Conservation (phyloP, 208 protist genomes). For the Acanthamoeba divionensis region DNA sequence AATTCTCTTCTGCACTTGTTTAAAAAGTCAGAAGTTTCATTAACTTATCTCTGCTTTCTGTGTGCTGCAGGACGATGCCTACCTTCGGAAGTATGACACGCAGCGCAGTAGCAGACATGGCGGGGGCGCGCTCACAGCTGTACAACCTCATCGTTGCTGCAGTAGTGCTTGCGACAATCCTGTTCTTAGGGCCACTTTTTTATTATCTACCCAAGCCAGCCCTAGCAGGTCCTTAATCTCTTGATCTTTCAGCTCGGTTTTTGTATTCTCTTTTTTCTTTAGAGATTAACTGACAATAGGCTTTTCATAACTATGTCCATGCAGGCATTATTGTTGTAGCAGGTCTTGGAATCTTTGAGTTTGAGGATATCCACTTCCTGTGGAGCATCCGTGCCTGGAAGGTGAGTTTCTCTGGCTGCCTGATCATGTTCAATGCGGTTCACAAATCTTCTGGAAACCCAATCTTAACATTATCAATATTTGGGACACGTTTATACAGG, state of each 20-base stretch:
- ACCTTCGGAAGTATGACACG: conserved; percentile 45
- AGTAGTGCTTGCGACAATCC: not conserved
- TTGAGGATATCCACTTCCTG: not conserved
- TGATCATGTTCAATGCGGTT: too few species aligned
- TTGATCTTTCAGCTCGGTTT: too few species aligned
- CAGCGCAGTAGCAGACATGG: conserved; percentile 60
- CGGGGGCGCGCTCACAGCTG: conserved; percentile 33
- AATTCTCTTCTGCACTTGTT: too few species aligned
- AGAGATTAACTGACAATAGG: too few species aligned
- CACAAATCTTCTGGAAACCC: too few species aligned
- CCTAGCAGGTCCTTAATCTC: too few species aligned
- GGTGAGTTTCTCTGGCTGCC: conserved; percentile 1
- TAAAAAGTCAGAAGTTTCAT: too few species aligned
- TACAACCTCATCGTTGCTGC: not conserved
- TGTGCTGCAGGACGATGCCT: not conserved
- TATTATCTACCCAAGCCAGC: conserved; percentile 57
- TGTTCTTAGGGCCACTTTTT: conserved; percentile 38
- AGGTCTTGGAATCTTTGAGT: not conserved
- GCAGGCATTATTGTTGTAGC: conserved; percentile 55
- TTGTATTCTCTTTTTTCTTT: too few species aligned
- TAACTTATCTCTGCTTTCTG: too few species aligned
- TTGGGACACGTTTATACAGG: conserved; percentile 3
- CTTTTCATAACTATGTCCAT: too few species aligned
- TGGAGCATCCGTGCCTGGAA: not conserved
- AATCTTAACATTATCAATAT: too few species aligned